phyloP scores from a whole-genome alignment of 2,329 filamentous ascomycete species.

The Cadophora luteo-olivacea region DNA sequence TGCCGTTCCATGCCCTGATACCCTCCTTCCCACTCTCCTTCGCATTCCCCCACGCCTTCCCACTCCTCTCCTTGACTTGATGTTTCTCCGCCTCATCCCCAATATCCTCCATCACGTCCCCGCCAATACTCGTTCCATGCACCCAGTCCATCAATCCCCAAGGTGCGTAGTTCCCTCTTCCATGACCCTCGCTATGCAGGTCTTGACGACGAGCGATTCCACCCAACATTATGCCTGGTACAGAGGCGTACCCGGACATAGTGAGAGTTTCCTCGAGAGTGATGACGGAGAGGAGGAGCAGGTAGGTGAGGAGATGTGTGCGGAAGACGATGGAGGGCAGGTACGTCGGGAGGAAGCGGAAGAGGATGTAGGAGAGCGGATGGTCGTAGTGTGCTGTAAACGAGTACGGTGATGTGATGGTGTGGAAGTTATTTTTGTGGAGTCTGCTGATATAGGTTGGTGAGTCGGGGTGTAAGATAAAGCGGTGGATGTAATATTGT shows the following conservation, averaged over 20 bases:
- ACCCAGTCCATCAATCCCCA: constrained; percentile 69
- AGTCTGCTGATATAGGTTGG: constrained; percentile 49
- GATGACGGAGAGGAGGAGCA: constrained; percentile 66
- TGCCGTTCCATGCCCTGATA: constrained; percentile 38
- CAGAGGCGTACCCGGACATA: constrained; percentile 70
- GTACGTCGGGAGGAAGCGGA: constrained; percentile 69
- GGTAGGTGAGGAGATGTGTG: constrained; percentile 75
- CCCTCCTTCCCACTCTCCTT: constrained; percentile 46
- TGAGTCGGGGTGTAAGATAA: constrained; percentile 64
- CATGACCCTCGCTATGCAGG: constrained; percentile 62
- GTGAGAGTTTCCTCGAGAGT: constrained; percentile 71
- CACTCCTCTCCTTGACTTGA: constrained; percentile 52
- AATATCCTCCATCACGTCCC: constrained; percentile 60
- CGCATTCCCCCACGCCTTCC: constrained; percentile 45
- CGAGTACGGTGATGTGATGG: constrained; percentile 62
- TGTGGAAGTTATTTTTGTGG: constrained; percentile 57
- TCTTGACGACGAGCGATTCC: constrained; percentile 59
- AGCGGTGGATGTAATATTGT: constrained; percentile 77
- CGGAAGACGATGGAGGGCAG: constrained; percentile 69
- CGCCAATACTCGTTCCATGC: constrained; percentile 60
- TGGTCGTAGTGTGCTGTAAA: constrained; percentile 72
- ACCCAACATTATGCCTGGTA: constrained; percentile 58
- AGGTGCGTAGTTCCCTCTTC: constrained; percentile 65
- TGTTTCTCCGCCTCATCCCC: constrained; percentile 62
- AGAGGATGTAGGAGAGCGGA: constrained; percentile 67